These are phyloP conservation scores for Penicillium sp. DNA, from an alignment of 2,329 filamentous ascomycete genomes.

Conservation along the genomic window DNA sequence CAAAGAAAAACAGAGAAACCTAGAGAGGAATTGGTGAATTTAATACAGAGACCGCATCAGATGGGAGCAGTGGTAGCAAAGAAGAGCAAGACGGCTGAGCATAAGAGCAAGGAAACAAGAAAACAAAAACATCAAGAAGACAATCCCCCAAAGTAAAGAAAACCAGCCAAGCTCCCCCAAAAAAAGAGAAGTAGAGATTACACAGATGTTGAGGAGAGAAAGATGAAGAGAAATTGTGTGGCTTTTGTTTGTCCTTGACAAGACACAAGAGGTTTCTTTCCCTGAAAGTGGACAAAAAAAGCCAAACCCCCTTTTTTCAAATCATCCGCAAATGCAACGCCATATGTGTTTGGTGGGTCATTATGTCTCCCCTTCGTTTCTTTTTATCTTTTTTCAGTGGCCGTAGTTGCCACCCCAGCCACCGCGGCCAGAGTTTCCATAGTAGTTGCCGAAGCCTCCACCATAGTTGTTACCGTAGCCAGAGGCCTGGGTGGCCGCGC, in stretches of 20 bases:
- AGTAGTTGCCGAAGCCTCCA: constrained; percentile 38
- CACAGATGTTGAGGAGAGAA: constrained; percentile 30
- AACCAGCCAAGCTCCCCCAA: constrained; percentile 32
- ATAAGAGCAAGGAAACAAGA: constrained; percentile 2
- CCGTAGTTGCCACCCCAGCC: constrained; percentile 43
- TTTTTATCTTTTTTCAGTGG: constrained; percentile 30
- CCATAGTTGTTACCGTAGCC: constrained; percentile 37
- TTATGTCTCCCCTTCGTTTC: constrained; percentile 10
- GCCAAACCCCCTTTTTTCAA: constrained; percentile 13
- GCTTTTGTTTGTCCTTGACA: constrained; percentile 13
- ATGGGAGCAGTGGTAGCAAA: constrained; percentile 25
- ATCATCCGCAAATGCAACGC: constrained; percentile 24
- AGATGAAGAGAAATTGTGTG: constrained; percentile 19
- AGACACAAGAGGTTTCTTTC: constrained; percentile 6
- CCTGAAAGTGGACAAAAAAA: constrained; percentile 11
- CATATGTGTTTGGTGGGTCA: constrained; percentile 24
- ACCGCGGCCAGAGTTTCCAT: constrained; percentile 37
- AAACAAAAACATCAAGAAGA: constrained; percentile 15
- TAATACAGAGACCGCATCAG: constrained; percentile 26
- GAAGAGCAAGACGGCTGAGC: constrained; percentile 10
- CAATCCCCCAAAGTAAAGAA: constrained; percentile 18
- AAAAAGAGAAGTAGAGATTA: constrained; percentile 34
- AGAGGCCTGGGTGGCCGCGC: constrained; percentile 31
- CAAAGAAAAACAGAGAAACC: constrained; percentile 14
- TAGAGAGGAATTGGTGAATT: constrained; percentile 28